These are phyloP conservation scores for Tillandsia leiboldiana DNA, from an alignment of 176 grass and related monocot species.

Conservation along the genomic window DNA sequence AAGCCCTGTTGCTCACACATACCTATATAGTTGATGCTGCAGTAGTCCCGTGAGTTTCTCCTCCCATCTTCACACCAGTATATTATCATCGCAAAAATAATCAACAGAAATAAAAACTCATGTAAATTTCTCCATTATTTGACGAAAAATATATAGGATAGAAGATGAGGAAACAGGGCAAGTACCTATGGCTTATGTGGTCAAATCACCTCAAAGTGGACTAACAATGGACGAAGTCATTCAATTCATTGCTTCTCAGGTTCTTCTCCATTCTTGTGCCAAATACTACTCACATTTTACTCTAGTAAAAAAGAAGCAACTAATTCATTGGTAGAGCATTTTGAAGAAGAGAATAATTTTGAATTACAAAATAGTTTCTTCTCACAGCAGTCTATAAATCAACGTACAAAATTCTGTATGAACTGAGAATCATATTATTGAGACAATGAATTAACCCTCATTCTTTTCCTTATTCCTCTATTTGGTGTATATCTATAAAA, in stretches of 20 bases:
- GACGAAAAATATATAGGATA: neutral
- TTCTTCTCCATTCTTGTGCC: neutral
- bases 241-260: slow-evolving; percentile 19
- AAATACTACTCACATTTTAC: neutral
- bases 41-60: slow-evolving; percentile 24
- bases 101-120: no score
- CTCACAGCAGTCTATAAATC: no score
- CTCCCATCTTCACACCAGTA: neutral
- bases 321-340: no score
- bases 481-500: neutral
- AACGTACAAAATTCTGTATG: no score
- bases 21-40: slow-evolving; percentile 27
- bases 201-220: slow-evolving; percentile 9
- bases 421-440: no score
- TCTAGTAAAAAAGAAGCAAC: neutral
- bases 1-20: slow-evolving; percentile 24
- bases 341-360: no score
- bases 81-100: no score
- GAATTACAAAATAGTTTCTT: no score
- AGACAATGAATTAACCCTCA: no score
- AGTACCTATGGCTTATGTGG: slow-evolving; percentile 26
- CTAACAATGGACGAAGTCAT: slow-evolving; percentile 17
- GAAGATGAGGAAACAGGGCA: slow-evolving; percentile 24
- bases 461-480: neutral
- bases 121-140: no score